A percentile compares a stretch with the other conserved stretches of the same genome.
These are phyloP conservation scores for Ophiostoma pallidulum DNA, from an alignment of 2,329 filamentous ascomycete genomes.

Conservation along the genomic window DNA sequence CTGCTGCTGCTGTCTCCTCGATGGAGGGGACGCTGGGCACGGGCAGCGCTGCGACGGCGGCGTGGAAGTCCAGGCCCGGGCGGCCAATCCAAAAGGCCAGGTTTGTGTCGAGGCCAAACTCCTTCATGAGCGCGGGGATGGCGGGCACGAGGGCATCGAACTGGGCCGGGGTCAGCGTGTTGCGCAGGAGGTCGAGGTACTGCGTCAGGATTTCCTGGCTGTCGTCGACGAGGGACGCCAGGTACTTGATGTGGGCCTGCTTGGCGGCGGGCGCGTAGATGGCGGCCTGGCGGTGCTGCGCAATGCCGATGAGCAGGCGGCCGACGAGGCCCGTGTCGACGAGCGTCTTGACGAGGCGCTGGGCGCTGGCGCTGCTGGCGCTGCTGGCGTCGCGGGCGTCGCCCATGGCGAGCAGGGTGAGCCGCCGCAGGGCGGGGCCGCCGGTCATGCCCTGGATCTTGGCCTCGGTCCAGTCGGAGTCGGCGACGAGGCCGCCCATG, in stretches of 20 bases:
- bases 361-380: constrained; percentile 44
- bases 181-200: constrained; percentile 80
- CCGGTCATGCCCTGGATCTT: constrained; percentile 85
- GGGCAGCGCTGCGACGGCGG: constrained; percentile 28
- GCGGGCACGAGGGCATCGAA: constrained; percentile 74
- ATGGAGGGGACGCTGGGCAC: constrained; percentile 13
- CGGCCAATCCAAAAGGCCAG: constrained; percentile 81
- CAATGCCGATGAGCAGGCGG: constrained; percentile 78
- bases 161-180: constrained; percentile 62
- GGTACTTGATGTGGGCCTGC: constrained; percentile 75
- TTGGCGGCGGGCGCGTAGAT: constrained; percentile 63
- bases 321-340: constrained; percentile 69
- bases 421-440: constrained; percentile 66
- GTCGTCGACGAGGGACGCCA: constrained; percentile 83
- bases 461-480: constrained; percentile 77
- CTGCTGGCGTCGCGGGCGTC: constrained; percentile 51
- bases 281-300: constrained; percentile 82
- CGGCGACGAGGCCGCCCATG: constrained; percentile 88
- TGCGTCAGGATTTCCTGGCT: constrained; percentile 77
- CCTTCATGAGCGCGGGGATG: constrained; percentile 61
- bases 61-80: constrained; percentile 55
- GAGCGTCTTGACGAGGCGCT: constrained; percentile 69
- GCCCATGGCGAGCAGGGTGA: constrained; percentile 69
- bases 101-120: constrained; percentile 70
- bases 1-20: constrained; percentile 23